Evolutionary conservation across 805 yeast genomes (phyloP), one percentile per base, ranked within the genome.

Genomic region (Myxozyma neglecta): DNA sequence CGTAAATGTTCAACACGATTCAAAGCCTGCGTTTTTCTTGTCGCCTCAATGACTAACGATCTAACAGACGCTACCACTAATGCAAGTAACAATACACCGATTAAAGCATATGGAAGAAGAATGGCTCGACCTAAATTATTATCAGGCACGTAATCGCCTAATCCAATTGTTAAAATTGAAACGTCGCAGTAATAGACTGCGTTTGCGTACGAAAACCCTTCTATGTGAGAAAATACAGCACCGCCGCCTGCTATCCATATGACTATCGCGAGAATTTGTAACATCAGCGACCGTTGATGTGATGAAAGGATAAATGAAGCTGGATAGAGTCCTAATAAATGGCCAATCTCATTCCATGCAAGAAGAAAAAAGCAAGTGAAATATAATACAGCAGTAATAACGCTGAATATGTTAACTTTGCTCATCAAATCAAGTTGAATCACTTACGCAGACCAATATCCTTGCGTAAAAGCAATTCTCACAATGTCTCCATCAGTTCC

Each of bases 91-190:
- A 91, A 73, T 18, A 91, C 83, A 0, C 96, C 97, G 13, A 83
- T 73, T 16, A 88, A 72, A 6, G 94, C 83, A 74, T 85, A 89
- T 1, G 87, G 71, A 55, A 90, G 75, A 0, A 82, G 76, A 63
- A 88, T 74, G 0, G 85, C 86, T 70, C 83, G 82, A 0, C 87
- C 80, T 0, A 84, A 83, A 1, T 79, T 75, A 0, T 80, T 73
- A 0, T 60, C 42, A 0, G 96, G 92, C 0, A 80, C 76, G 39
- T 87, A 78, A 68, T 88, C 94, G 43, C 97, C 97, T 16, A 86
- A 77, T 0, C 97, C 97, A 35, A 91, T 81, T 1, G 97, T 91
- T 52, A 89, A 76, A 44, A 87, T 76, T 0, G 96, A 85, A 0
- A 88, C 90, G 10, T 83, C 81, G 68, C 90, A 85, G 71, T 81